Evolutionary conservation across 2,329 filamentous ascomycete genomes (phyloP), one percentile per base, ranked within the genome.

Genomic region (Fusarium sarcochroum): DNA sequence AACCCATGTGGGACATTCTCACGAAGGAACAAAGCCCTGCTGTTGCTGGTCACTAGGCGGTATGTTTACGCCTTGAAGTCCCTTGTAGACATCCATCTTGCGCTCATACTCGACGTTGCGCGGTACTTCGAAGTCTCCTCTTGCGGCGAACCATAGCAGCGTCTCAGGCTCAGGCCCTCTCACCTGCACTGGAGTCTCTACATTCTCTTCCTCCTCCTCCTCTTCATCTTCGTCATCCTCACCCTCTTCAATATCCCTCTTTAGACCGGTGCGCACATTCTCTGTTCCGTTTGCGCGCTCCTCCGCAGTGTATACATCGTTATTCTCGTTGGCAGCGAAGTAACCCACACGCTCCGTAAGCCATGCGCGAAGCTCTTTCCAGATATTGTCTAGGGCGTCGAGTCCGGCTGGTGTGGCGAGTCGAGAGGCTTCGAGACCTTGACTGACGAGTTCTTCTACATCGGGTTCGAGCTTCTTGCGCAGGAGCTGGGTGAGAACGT

Each of bases 391-490:
- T 38, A 90, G 78, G 27, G 72, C 72, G 2, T 73, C 75, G 15
- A 82, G 66, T 27, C 81, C 81, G 51, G 90, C 84, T 2, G 82
- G 81, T 72, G 62, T 84, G 6, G 75, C 77, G 25, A 76, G 69
- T 17, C 72, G 75, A 14, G 83, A 82, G 27, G 82, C 81, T 59
- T 83, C 83, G 35, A 87, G 86, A 2, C 89, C 91, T 51, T 89
- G 82, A 21, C 89, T 86, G 25, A 95, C 89, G 80, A 91, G 90
- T 58, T 90, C 88, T 76, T 94, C 92, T 18, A 94, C 89, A 23
- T 88, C 85, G 0, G 93, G 92, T 70, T 96, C 93, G 48, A 94
- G 85, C 77, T 96, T 96, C 80, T 96, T 97, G 38, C 93, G 90
- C 32, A 97, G 83, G 3, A 97, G 83, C 72, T 91, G 87, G 25